phyloP scores from a whole-genome alignment of 179 eudicot species.

The Actinidia arguta region DNA sequence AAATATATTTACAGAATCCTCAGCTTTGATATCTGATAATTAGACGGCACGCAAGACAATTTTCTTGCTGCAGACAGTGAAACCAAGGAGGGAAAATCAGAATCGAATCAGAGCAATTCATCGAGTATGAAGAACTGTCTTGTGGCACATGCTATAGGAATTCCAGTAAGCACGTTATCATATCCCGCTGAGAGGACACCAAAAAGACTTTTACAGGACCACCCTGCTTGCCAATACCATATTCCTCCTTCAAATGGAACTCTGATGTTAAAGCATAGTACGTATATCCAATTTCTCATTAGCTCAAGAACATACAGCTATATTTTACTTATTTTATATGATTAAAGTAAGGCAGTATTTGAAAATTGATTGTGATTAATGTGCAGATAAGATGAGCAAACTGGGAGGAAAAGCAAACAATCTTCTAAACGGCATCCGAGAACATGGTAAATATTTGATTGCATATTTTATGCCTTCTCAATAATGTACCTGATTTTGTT shows the following conservation, averaged over 20 bases:
- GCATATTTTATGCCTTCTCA: neutral
- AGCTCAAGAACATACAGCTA: neutral
- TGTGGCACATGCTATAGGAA: conserved; percentile 15
- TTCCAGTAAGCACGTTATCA: conserved; percentile 28
- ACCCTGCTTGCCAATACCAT: conserved; percentile 22
- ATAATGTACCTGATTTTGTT: neutral
- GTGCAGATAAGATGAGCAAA: conserved; percentile 35
- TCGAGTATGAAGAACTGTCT: conserved; percentile 4
- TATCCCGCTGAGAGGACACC: conserved; percentile 17
- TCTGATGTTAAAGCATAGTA: conserved; percentile 25
- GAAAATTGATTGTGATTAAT: neutral
- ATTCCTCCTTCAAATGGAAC: conserved; percentile 9
- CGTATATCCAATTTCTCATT: conserved; percentile 10
- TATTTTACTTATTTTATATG: neutral
- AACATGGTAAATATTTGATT: conserved; percentile 32
- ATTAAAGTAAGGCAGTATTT: neutral
- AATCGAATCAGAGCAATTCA: neutral
- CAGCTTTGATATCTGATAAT: neutral
- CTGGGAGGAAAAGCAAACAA: conserved; percentile 30
- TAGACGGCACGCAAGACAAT: neutral
- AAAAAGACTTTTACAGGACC: neutral
- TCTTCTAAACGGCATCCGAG: conserved; percentile 37
- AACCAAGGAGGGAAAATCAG: neutral
- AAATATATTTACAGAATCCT: conserved; percentile 12
- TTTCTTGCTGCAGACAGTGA: neutral